phyloP scores from a whole-genome alignment of 768 basidiomycete species.

The Auricularia sp. region DNA sequence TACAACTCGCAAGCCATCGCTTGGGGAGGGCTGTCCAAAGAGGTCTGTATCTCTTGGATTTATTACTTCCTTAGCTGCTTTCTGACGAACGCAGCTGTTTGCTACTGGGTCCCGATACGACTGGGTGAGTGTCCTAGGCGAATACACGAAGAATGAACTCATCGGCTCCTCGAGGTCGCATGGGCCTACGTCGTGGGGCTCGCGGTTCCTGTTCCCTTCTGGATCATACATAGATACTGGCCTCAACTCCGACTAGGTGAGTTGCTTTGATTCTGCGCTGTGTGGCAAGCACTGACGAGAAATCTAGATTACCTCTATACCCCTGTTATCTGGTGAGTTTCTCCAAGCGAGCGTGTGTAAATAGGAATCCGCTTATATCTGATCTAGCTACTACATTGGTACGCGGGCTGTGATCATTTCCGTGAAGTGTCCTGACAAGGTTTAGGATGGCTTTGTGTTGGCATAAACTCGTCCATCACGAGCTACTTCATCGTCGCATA shows the following conservation, averaged over 20 bases:
- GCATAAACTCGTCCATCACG: conserved; percentile 43
- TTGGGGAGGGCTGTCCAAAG: conserved; percentile 42
- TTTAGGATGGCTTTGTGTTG: conserved; percentile 34
- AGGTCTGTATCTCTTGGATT: background rate
- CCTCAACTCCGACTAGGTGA: conserved; percentile 26
- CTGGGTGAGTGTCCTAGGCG: conserved; percentile 22
- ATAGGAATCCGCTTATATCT: background rate
- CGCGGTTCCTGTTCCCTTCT: conserved; percentile 43
- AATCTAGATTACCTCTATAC: conserved; percentile 36
- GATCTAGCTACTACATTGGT: conserved; percentile 35
- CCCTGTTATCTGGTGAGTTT: conserved; percentile 32
- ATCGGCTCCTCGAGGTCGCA: conserved; percentile 11
- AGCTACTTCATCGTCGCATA: conserved; percentile 33
- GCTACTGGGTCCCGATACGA: conserved; percentile 37
- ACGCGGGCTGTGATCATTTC: background rate
- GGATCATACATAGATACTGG: conserved; percentile 33
- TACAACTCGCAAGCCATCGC: conserved; percentile 45
- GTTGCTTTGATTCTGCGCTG: background rate
- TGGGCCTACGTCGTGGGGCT: conserved; percentile 39
- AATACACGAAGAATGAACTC: background rate
- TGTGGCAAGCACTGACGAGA: background rate
- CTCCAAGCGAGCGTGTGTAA: too few relatives aligned
- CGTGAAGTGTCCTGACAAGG: background rate
- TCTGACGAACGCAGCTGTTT: conserved; percentile 22
- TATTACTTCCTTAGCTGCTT: background rate